Conservation (phyloP, 179 eudicot species). For the Dionaea muscipula region DNA sequence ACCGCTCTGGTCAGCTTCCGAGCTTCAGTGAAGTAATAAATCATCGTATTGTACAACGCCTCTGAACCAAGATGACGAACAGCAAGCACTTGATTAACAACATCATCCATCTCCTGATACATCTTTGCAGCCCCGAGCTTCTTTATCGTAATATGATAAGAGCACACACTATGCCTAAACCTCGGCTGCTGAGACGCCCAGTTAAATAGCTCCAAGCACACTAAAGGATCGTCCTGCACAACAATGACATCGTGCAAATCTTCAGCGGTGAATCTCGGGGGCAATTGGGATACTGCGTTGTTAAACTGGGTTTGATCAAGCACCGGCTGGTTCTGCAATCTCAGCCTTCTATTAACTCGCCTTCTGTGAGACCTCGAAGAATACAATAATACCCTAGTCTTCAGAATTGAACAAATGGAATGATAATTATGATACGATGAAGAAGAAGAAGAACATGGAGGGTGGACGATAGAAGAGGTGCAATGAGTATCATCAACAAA, state of each 20-base stretch:
- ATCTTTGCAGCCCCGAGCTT: constrained; percentile 65
- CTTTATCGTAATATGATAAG: constrained; percentile 48
- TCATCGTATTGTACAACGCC: constrained; percentile 53
- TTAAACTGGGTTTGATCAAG: constrained; percentile 41
- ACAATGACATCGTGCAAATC: constrained; percentile 41
- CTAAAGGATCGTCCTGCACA: constrained; percentile 45
- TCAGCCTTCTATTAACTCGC: constrained; percentile 38
- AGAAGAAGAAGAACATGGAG: too few species aligned
- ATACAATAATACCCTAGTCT: constrained; percentile 20
- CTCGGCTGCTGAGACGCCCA: constrained; percentile 64
- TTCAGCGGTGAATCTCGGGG: constrained; percentile 67
- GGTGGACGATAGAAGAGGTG: too few species aligned
- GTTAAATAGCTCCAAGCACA: constrained; percentile 58
- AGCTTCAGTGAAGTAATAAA: constrained; percentile 56
- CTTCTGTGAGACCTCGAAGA: constrained; percentile 38
- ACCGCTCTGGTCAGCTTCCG: constrained; percentile 66
- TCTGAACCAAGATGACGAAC: constrained; percentile 52
- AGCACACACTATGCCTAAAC: constrained; percentile 43
- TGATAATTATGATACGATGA: too few species aligned
- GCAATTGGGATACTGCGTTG: constrained; percentile 36
- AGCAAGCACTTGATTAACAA: constrained; percentile 60
- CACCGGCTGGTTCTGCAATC: constrained; percentile 37
- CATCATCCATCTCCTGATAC: constrained; percentile 61
- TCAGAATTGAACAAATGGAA: too few species aligned
- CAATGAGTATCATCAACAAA: too few species aligned